A percentile compares a stretch with the other conserved stretches of the same genome.
phyloP scores from a whole-genome alignment of 148 eudicot genomes.

The Chenopodium suecicum region DNA sequence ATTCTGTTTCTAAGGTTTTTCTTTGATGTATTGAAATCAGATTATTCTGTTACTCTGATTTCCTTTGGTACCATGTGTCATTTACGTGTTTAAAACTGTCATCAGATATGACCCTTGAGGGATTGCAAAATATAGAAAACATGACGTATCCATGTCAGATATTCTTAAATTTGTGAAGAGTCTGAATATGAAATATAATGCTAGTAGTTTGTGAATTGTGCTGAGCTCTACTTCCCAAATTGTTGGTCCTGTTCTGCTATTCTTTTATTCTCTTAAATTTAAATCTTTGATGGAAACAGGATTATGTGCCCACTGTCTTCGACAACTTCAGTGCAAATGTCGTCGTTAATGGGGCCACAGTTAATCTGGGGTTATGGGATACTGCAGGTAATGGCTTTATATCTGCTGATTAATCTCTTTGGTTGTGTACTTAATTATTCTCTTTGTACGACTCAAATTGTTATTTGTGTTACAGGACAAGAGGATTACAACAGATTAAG shows the following conservation, averaged over 20 bases:
- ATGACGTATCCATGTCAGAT: not conserved
- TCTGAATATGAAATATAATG: not conserved
- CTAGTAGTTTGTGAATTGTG: not conserved
- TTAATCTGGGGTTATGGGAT: constrained; percentile 95
- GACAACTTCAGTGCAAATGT: constrained; percentile 99
- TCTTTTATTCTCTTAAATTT: not conserved
- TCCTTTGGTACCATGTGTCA: not conserved
- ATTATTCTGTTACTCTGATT: not conserved
- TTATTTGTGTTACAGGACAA: constrained; percentile 65
- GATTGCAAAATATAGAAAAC: not conserved
- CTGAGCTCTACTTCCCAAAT: not conserved
- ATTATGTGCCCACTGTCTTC: constrained; percentile 95
- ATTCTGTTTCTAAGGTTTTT: not conserved
- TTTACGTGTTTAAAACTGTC: not conserved
- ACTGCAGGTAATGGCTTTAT: constrained; percentile 71
- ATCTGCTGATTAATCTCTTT: constrained; percentile 1
- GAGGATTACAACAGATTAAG: constrained; percentile 98
- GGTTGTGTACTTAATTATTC: not conserved
- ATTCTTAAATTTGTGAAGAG: not conserved
- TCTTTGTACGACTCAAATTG: not conserved
- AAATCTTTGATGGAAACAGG: constrained; percentile 50
- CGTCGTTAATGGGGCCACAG: constrained; percentile 85
- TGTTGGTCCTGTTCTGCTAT: not conserved
- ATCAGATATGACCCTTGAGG: not conserved
- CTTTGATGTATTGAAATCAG: not conserved